phyloP scores from a whole-genome alignment of 208 protist genomes.

The Spongospora subterranea region DNA sequence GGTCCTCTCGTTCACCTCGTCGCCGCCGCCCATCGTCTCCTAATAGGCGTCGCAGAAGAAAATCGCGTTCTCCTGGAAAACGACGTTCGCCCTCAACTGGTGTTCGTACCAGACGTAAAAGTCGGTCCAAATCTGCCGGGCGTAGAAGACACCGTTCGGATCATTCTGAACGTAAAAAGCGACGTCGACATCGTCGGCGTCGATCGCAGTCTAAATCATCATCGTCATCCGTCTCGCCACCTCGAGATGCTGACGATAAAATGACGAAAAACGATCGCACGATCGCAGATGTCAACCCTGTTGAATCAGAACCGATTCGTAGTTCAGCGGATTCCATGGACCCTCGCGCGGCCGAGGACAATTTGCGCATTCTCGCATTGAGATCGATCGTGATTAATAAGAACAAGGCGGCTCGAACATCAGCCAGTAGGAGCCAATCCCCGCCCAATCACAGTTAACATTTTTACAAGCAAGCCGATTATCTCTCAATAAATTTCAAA shows the following conservation, averaged over 20 bases:
- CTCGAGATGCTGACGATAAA: not conserved
- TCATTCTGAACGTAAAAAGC: not conserved
- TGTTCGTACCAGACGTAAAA: not conserved
- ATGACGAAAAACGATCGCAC: not conserved
- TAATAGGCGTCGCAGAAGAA: not conserved
- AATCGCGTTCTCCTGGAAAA: not conserved
- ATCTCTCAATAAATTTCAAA: too few species aligned
- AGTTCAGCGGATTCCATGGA: not conserved
- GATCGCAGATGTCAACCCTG: not conserved
- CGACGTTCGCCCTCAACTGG: not conserved
- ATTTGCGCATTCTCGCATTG: not conserved
- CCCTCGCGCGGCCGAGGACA: not conserved
- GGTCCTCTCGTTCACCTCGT: not conserved
- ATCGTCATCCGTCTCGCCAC: not conserved
- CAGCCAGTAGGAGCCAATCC: too few species aligned
- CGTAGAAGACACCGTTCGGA: not conserved
- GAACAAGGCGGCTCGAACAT: too few species aligned
- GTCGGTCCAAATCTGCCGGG: not conserved
- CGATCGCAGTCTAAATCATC: not conserved
- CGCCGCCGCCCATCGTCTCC: not conserved
- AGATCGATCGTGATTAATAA: slow-evolving; percentile 26
- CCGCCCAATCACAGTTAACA: not conserved
- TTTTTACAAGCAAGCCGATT: too few species aligned
- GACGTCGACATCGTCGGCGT: slow-evolving; percentile 21
- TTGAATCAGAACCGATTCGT: too few species aligned